Percentiles rank a stretch among this genome's conserved stretches.
These are phyloP conservation scores for Exophiala aquamarina DNA, from an alignment of 2,329 filamentous ascomycete species.

Conservation along the genomic window DNA sequence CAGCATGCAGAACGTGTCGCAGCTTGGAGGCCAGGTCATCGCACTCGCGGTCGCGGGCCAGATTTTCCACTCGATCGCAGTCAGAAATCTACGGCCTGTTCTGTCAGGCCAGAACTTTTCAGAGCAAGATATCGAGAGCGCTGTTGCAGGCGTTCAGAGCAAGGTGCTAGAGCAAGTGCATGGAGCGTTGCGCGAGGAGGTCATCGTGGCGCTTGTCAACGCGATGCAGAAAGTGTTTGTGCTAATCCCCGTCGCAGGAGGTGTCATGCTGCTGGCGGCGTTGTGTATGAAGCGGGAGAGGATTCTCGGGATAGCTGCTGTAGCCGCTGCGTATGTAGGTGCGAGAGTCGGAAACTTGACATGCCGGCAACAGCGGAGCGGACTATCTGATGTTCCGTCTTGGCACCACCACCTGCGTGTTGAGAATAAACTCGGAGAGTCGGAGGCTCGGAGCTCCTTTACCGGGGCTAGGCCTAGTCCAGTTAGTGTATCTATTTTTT, in stretches of 20 bases:
- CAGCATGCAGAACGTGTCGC: slow-evolving; percentile 11
- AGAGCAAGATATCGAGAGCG: not conserved
- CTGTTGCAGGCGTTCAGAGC: not conserved
- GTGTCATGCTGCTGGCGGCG: not conserved
- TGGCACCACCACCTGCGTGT: too few species aligned
- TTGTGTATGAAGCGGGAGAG: slow-evolving; percentile 5
- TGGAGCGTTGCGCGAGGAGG: slow-evolving; percentile 1
- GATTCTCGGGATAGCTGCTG: not conserved
- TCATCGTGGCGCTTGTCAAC: not conserved
- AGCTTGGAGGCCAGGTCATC: slow-evolving; percentile 7
- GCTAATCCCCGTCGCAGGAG: not conserved
- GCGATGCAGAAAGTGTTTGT: slow-evolving; percentile 2
- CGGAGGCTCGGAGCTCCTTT: too few species aligned
- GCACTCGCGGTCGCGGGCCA: slow-evolving; percentile 11
- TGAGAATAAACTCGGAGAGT: too few species aligned
- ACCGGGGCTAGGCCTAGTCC: too few species aligned
- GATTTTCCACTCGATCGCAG: not conserved
- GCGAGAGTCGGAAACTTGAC: too few species aligned
- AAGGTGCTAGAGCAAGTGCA: not conserved
- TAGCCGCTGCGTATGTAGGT: not conserved
- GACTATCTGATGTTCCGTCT: too few species aligned
- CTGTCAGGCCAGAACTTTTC: not conserved
- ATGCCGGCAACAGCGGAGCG: too few species aligned
- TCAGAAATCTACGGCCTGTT: not conserved
- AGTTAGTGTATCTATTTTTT: too few species aligned